Conservation (phyloP, 306 rosid genomes). For the Medicago truncatula region MtrunA17r5.0-ANR NC_053045.1:55944001-55944500, state of each 20-base stretch:
- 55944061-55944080: conserved; percentile 41
- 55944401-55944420: too few relatives aligned
- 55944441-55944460: too few relatives aligned
- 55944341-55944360: too few relatives aligned
- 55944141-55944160: conserved; percentile 69
- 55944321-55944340: too few relatives aligned
- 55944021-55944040: conserved; percentile 47
- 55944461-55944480: too few relatives aligned
- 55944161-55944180: background rate
- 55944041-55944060: conserved; percentile 52
- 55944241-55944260: background rate
- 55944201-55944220: conserved; percentile 35
- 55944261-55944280: too few relatives aligned
- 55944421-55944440: too few relatives aligned
- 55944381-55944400: too few relatives aligned
- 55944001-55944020: background rate
- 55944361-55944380: too few relatives aligned
- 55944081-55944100: conserved; percentile 33
- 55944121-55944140: conserved; percentile 39
- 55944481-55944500: too few relatives aligned
- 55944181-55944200: conserved; percentile 33
- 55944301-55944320: too few relatives aligned
- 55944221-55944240: conserved; percentile 47
- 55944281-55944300: too few relatives aligned
- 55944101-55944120: conserved; percentile 28